These are phyloP conservation scores for Sugiyamaella castrensis DNA, from an alignment of 1,139 yeast genomes.

Conservation along the genomic window DNA sequence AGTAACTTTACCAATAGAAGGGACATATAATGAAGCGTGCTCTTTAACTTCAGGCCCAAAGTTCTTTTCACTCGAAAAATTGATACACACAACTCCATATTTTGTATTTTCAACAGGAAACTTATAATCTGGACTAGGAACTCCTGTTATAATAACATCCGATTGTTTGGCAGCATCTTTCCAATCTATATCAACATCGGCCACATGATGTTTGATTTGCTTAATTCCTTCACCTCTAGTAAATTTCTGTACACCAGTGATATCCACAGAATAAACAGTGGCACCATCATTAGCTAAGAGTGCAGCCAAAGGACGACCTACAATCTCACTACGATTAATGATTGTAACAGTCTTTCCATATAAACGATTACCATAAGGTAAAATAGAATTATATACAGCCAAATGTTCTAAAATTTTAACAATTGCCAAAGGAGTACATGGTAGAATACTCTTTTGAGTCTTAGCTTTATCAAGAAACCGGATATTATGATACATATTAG, in stretches of 20 bases:
- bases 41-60: constrained; percentile 75
- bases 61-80: constrained; percentile 86
- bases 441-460: constrained; percentile 79
- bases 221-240: constrained; percentile 91
- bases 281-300: constrained; percentile 96
- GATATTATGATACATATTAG: constrained; percentile 89
- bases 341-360: constrained; percentile 90
- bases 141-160: constrained; percentile 94
- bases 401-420: constrained; percentile 89
- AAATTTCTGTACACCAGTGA: constrained; percentile 82
- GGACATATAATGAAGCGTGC: constrained; percentile 88
- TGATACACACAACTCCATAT: constrained; percentile 87
- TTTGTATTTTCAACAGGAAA: constrained; percentile 77
- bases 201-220: constrained; percentile 78
- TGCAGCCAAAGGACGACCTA: constrained; percentile 96
- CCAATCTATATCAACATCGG: constrained; percentile 54
- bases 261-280: constrained; percentile 85
- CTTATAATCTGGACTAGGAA: constrained; percentile 77
- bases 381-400: constrained; percentile 76
- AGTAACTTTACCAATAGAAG: constrained; percentile 94
- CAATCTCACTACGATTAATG: constrained; percentile 92
- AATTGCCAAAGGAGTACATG: constrained; percentile 94
- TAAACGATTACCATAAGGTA: constrained; percentile 85
- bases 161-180: constrained; percentile 69
- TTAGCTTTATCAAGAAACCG: constrained; percentile 69